Percentiles rank a stretch among this genome's conserved stretches.
phyloP scores from a whole-genome alignment of 2,329 filamentous ascomycete genomes.

The Fusarium setosum region DNA sequence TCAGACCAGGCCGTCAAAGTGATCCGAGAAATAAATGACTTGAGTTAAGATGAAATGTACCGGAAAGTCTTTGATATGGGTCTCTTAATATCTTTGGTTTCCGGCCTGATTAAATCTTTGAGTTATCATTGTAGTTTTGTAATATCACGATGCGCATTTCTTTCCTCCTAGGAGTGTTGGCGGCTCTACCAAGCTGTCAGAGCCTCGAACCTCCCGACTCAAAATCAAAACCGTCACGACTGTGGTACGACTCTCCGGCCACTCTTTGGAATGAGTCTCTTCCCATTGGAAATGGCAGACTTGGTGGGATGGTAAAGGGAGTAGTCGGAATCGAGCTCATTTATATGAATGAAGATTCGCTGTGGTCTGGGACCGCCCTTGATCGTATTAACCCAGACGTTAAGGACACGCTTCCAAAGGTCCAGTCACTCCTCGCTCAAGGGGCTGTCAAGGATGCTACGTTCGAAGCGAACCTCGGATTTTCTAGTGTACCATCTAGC shows the following conservation, averaged over 20 bases:
- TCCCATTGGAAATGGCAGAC: neutral
- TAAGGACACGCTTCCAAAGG: neutral
- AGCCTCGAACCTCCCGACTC: neutral
- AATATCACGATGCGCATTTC: neutral
- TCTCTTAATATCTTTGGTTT: too few relatives aligned
- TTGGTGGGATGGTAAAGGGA: neutral
- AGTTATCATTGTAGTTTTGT: neutral
- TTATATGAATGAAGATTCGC: constrained; percentile 5
- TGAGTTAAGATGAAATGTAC: too few relatives aligned
- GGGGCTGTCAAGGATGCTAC: neutral
- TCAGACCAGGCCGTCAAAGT: neutral
- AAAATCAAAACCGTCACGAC: neutral
- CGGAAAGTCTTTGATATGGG: too few relatives aligned
- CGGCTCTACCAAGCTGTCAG: neutral
- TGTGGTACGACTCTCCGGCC: neutral
- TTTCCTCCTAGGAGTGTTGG: neutral
- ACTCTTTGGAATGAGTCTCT: constrained; percentile 1
- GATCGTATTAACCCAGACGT: constrained; percentile 1
- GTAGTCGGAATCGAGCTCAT: neutral
- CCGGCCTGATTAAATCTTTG: too few relatives aligned
- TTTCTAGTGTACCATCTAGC: neutral
- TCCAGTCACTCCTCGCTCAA: neutral
- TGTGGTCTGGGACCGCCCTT: neutral
- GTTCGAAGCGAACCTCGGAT: neutral
- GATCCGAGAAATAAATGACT: too few relatives aligned